Evolutionary conservation across 805 yeast species (phyloP).

Genomic region (Saturnispora gosingensis): DNA sequence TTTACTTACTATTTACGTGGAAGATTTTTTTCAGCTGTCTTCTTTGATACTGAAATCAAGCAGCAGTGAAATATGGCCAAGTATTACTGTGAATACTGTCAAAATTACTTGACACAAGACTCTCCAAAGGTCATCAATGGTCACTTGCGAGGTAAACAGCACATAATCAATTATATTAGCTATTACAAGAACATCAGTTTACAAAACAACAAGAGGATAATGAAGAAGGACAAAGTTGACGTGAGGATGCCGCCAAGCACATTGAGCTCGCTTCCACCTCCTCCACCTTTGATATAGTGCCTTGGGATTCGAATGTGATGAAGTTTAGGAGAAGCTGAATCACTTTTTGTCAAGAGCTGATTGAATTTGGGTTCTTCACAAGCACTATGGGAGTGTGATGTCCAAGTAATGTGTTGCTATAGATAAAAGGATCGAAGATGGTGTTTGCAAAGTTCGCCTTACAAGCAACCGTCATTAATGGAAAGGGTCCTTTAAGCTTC

Average conservation of each 20-base stretch:
- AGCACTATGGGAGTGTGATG: no score
- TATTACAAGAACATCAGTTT: not conserved
- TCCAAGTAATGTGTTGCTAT: no score
- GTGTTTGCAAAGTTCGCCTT: no score
- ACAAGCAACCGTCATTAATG: no score
- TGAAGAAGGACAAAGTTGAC: not conserved
- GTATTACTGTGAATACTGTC: conserved; percentile 80
- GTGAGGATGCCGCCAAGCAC: not conserved
- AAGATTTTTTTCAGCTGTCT: not conserved
- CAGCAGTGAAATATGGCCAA: conserved; percentile 40
- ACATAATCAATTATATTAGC: conserved; percentile 33
- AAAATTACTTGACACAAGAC: conserved; percentile 76
- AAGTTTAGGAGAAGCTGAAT: no score
- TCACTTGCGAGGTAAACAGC: conserved; percentile 71
- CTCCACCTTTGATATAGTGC: not conserved
- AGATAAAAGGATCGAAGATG: no score
- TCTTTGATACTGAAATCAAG: not conserved
- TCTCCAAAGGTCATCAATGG: conserved; percentile 78
- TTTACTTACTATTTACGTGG: not conserved
- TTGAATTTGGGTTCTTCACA: no score
- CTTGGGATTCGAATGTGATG: not conserved
- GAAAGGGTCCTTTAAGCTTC: no score
- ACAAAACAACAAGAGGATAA: not conserved
- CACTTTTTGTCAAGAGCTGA: no score
- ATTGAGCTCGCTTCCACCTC: not conserved